Conservation (phyloP, 345 rosid species). For the Aquilaria yunnanensis region DNA sequence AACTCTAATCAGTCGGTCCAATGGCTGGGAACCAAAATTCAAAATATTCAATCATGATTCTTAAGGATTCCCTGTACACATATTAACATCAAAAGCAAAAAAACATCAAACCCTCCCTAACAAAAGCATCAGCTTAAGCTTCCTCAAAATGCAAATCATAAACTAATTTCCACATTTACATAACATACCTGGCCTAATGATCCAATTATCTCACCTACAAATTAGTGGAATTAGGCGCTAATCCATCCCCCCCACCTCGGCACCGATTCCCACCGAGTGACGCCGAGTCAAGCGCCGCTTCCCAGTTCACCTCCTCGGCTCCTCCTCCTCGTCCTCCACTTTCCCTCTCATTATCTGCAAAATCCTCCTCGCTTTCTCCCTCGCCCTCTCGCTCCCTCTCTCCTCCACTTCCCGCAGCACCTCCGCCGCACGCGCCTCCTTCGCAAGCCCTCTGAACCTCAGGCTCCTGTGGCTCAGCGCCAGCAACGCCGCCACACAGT, state of each 20-base stretch:
- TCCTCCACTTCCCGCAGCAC: conserved; percentile 46
- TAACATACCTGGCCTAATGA: neutral
- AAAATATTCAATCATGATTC: no score
- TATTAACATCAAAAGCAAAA: neutral
- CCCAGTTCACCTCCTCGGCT: conserved; percentile 53
- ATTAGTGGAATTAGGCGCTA: conserved; percentile 36
- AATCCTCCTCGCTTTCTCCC: conserved; percentile 56
- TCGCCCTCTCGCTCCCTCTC: conserved; percentile 39
- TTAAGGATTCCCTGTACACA: neutral
- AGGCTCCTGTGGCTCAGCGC: conserved; percentile 52
- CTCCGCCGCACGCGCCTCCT: conserved; percentile 48
- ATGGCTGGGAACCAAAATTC: no score
- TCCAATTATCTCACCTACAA: conserved; percentile 21
- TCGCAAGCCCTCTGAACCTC: conserved; percentile 77
- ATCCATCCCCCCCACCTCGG: conserved; percentile 26
- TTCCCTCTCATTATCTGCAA: conserved; percentile 47
- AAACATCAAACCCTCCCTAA: neutral
- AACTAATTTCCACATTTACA: neutral
- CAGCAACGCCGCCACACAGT: conserved; percentile 54
- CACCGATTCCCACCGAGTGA: conserved; percentile 37
- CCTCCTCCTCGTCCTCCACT: conserved; percentile 27
- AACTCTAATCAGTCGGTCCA: no score
- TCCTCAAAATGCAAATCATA: neutral
- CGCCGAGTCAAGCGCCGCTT: conserved; percentile 47
- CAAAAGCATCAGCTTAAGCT: neutral